Evolutionary conservation across 2,329 filamentous ascomycete species (phyloP), one percentile per base, ranked within the genome.

Genomic region (Aspergillus eucalypticola): DNA sequence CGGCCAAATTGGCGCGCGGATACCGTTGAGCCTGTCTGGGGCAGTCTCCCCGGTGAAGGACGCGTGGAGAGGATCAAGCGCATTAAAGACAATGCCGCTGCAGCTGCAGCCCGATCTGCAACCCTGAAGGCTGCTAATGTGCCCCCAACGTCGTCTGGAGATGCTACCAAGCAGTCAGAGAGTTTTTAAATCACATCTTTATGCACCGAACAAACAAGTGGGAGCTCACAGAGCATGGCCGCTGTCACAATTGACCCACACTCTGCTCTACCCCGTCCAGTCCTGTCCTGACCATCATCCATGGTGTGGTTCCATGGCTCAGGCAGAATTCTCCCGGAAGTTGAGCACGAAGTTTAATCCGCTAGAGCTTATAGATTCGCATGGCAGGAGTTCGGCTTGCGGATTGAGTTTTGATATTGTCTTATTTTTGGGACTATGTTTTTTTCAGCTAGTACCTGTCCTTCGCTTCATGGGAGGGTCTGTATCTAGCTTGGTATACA

Each of bases 1-100:
- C 72, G 74, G 5, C 67, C 70, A 6, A 79, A 79, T 54, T 80
- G 78, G 78, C 75, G 76, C 8, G 75, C 73, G 11, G 78, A 80
- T 61, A 75, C 77, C 3, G 73, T 79, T 23, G 78, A 79, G 56
- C 76, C 75, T 5, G 71, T 77, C 48, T 74, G 75, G 71, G 68
- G 72, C 17, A 72, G 73, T 60, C 66, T 77, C 5, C 74, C 75
- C 19, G 75, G 76, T n/a, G 75, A 78, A 59, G 73, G 69, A 10
- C 69, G 76, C 8, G 63, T 69, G 2, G 76, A 77, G 19, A 69
- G 75, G 32, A 66, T 78, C 46, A 75, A 72, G 55, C 71, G 76
- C 8, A 64, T 77, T 15, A 72, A 68, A 52, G 73, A 77, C 21
- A 68, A 71, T 1, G 65, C 71, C 17, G 65, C 68, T 2, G 64